Base-by-base conservation (phyloP, 768 basidiomycete genomes). In the Tephrocybe sp. region DNA sequence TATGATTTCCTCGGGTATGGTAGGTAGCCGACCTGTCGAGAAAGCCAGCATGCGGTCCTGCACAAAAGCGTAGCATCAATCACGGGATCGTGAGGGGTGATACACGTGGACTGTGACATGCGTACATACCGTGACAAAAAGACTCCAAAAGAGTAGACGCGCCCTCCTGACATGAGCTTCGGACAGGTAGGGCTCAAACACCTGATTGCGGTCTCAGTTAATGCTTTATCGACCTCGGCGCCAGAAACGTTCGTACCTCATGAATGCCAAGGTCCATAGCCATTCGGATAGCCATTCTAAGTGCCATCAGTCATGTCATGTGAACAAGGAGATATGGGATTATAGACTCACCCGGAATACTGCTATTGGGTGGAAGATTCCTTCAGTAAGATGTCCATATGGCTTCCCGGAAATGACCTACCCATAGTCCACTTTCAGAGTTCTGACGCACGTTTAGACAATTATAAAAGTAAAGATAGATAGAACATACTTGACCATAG, bases 231-330 rank as follows among this genome's bases (percentile, higher is more conserved):
- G 36, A 20, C 24, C 37, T 44, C 42, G 34, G 1, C 37, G 39
- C 17, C 28, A 17, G 24, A 42, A 47, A 42, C 51, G 51, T 53
- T 48, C 40, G 40, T 50, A 50, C 56, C 51, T 54, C 52, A 11
- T 57, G 53, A 21, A 57, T 43, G 11, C 56, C 56, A 17, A 57
- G 44, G 32, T 57, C 56, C 39, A 57, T 45, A 26, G 56, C 56
- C 56, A 57, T 57, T 34, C 53, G 56, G 20, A 57, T 57, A n/a
- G 56, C 56, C 56, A 57, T 57, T 37, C 56, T 57, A 14, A 34
- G 24, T n/a, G 6, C 0, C 21, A 39, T 51, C 33, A 50, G 48
- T 34, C 24, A 44, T 51, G 48, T 34, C 24, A 44, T 51, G 39
- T 46, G 23, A 28, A 38, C n/a, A 17, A 30, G 18, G 40, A 43